phyloP scores from a whole-genome alignment of 352 stramenopile genomes.

The Globisporangium megalacanthum region DNA sequence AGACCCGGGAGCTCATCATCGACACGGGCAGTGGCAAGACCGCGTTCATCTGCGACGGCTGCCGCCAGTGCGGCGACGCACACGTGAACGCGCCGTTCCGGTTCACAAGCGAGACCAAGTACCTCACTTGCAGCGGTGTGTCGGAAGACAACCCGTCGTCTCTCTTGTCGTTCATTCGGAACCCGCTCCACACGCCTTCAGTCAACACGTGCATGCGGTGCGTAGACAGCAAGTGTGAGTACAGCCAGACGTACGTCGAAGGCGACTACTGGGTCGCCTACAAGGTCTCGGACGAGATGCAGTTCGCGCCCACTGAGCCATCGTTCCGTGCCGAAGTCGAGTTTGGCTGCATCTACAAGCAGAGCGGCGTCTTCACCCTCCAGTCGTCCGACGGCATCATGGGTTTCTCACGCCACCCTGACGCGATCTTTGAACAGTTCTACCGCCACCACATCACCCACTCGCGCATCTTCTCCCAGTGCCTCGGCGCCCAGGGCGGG shows the following conservation, averaged over 20 bases:
- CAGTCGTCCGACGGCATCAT: conserved; percentile 96
- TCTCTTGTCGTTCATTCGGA: conserved; percentile 1
- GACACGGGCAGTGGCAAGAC: conserved; percentile 95
- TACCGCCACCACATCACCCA: conserved; percentile 73
- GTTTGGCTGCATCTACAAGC: conserved; percentile 93
- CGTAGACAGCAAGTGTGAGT: conserved; percentile 71
- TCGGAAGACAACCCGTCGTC: conserved; percentile 11
- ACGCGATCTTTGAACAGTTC: conserved; percentile 92
- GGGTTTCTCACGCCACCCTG: conserved; percentile 89
- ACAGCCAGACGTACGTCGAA: conserved; percentile 92
- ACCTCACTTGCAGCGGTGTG: conserved; percentile 41
- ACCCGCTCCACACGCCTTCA: conserved; percentile 21
- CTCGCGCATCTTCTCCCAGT: conserved; percentile 91
- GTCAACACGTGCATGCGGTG: conserved; percentile 23
- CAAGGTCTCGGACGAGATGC: conserved; percentile 80
- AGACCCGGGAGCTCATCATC: conserved; percentile 89
- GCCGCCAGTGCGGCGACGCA: conserved; percentile 77
- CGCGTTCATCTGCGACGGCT: conserved; percentile 93
- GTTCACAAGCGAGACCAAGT: conserved; percentile 41
- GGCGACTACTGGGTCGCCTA: conserved; percentile 90
- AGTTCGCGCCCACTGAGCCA: conserved; percentile 17
- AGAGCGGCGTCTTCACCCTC: conserved; percentile 89
- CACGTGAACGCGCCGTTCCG: conserved; percentile 81
- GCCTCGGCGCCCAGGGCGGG: conserved; percentile 85
- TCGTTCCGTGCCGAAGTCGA: conserved; percentile 51